A percentile compares a stretch with the other conserved stretches of the same genome.
Conservation (phyloP, 305 asterid genomes). For the Nicotiana rustica region DNA sequence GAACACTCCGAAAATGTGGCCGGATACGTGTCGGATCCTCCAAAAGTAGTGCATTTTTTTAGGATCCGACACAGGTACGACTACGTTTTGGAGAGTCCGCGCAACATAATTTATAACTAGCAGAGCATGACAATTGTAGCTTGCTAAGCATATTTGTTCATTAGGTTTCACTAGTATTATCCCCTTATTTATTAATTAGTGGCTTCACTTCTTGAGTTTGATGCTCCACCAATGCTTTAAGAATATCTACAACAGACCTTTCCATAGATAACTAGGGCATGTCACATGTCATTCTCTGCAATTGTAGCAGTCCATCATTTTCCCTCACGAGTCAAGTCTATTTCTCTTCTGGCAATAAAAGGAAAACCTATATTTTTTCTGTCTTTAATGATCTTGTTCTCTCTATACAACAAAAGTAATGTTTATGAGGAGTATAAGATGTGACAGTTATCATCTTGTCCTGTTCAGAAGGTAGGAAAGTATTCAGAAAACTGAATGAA, state of each 20-base stretch:
- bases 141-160: not conserved
- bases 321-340: not conserved
- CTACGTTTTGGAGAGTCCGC: too few species aligned
- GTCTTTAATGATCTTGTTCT: not conserved
- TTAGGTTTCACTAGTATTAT: not conserved
- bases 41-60: too few species aligned
- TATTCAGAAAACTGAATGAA: not conserved
- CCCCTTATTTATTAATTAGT: not conserved
- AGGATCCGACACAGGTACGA: too few species aligned
- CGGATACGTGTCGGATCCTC: too few species aligned
- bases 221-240: not conserved
- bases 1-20: too few species aligned
- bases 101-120: not conserved
- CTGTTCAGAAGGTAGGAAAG: conserved; percentile 41
- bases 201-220: not conserved
- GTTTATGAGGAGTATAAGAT: conserved; percentile 70
- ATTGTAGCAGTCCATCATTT: not conserved
- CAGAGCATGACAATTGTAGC: not conserved
- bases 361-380: not conserved
- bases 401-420: not conserved
- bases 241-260: not conserved
- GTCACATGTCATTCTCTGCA: not conserved
- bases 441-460: conserved; percentile 49
- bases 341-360: too few species aligned
- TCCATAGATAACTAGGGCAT: not conserved